Base-by-base conservation (phyloP, 257 asterid species). In the Agastache rugosa region DNA sequence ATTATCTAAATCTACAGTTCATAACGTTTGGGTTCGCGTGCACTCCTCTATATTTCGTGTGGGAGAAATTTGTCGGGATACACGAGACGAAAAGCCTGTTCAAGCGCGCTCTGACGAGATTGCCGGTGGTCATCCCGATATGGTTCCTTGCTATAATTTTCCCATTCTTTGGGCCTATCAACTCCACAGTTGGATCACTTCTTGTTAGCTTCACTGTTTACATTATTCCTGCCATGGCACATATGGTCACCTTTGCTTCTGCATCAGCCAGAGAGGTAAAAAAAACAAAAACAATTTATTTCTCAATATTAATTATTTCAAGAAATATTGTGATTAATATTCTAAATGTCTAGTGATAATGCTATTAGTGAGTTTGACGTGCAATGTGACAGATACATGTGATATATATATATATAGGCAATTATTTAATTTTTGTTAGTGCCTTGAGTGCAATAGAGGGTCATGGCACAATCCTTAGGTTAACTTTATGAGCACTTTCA, bases 161-260 rank as follows among this genome's bases (percentile, higher is more conserved):
- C 71, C 97, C 97, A 1, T 91, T 91, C 63, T 91, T 91, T 39
- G 97, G 97, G 3, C 97, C 97, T 0, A 91, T 91, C 66, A 91
- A 91, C 68, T 91, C 97, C 29, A 75, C 96, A 0, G 97, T 91
- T 72, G 97, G 97, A 81, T 91, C 97, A 31, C 92, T 91, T 41
- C 94, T 91, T 23, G 97, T 91, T 74, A 91, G 96, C 91, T 89
- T 91, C 87, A 91, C 97, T 0, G 97, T 91, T 53, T 91, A 91
- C 91, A 91, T 91, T 34, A 89, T 91, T 50, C 97, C 97, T 22
- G 94, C 97, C 74, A 31, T 91, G 81, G 97, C 97, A 29, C 94
- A 91, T 73, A 91, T 91, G 97, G 59, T 89, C 83, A 89, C 96
- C 53, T 91, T 91, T 81, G 92, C 96, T 75, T 89, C 97, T 42